Conservation (phyloP, 768 basidiomycete genomes). For the Lactarius tabidus region DNA sequence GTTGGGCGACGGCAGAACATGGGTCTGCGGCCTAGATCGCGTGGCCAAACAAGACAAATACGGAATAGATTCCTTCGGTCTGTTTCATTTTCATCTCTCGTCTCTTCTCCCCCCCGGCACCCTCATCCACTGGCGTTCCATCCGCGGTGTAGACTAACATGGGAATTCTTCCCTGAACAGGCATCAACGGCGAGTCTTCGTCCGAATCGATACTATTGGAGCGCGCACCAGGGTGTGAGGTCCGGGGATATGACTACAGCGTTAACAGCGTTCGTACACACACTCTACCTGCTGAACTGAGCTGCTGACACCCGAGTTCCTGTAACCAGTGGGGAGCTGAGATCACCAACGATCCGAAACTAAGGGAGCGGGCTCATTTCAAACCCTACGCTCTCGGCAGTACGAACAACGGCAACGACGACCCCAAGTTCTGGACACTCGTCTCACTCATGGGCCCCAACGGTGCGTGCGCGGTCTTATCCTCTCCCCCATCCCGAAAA, state of each 20-base stretch:
- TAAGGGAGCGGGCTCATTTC: constrained; percentile 41
- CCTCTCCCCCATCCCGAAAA: not conserved
- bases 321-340: constrained; percentile 39
- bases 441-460: constrained; percentile 60
- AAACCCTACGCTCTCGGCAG: constrained; percentile 34
- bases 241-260: constrained; percentile 42
- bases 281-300: too few relatives aligned
- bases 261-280: constrained; percentile 31
- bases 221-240: constrained; percentile 37
- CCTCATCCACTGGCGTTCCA: too few relatives aligned
- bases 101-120: not conserved
- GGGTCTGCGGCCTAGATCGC: constrained; percentile 48
- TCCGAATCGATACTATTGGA: constrained; percentile 38
- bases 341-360: constrained; percentile 32
- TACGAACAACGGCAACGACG: constrained; percentile 42
- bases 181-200: constrained; percentile 33
- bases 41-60: constrained; percentile 42
- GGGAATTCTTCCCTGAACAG: constrained; percentile 25
- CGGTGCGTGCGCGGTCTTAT: constrained; percentile 34
- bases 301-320: not conserved
- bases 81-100: not conserved
- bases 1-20: constrained; percentile 43
- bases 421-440: constrained; percentile 56
- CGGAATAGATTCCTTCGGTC: constrained; percentile 49
- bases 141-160: not conserved